phyloP scores from a whole-genome alignment of 495 filamentous ascomycete genomes.

The Umbilicaria muhlenbergii region DNA sequence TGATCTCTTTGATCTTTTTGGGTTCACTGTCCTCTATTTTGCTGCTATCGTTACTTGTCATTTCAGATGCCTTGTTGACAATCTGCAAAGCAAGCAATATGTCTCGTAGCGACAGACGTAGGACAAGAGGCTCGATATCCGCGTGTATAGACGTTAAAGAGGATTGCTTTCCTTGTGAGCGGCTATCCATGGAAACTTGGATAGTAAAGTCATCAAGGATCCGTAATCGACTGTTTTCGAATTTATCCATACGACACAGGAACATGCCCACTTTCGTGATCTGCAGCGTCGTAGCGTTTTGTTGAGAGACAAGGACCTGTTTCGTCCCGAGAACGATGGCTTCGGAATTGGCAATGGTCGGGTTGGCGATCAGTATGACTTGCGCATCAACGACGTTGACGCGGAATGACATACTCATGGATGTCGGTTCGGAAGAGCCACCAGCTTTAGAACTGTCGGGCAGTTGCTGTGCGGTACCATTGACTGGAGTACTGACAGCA shows the following conservation, averaged over 20 bases:
- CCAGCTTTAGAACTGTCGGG: slow-evolving; percentile 7
- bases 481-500: slow-evolving; percentile 8
- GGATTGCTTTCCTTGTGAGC: slow-evolving; percentile 47
- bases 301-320: slow-evolving; percentile 80
- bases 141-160: slow-evolving; percentile 64
- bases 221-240: slow-evolving; percentile 69
- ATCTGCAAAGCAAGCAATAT: slow-evolving; percentile 90
- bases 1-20: slow-evolving; percentile 53
- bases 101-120: slow-evolving; percentile 82
- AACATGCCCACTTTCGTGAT: slow-evolving; percentile 94
- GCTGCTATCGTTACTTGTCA: slow-evolving; percentile 39
- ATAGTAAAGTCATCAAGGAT: slow-evolving; percentile 94
- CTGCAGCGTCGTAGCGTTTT: slow-evolving; percentile 86
- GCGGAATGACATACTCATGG: slow-evolving; percentile 72
- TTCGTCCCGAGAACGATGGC: slow-evolving; percentile 93
- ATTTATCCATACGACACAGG: slow-evolving; percentile 93
- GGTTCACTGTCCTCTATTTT: slow-evolving; percentile 34
- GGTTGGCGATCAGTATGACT: slow-evolving; percentile 89
- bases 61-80: slow-evolving; percentile 78
- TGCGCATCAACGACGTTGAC: slow-evolving; percentile 92
- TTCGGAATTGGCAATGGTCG: slow-evolving; percentile 73
- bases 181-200: slow-evolving; percentile 73
- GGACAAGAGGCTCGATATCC: slow-evolving; percentile 82
- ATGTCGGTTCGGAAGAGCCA: slow-evolving; percentile 20
- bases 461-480: slow-evolving; percentile 15